Evolutionary conservation across 2,329 filamentous ascomycete species (phyloP).

Genomic region (Tolypocladium guangdongense): DNA sequence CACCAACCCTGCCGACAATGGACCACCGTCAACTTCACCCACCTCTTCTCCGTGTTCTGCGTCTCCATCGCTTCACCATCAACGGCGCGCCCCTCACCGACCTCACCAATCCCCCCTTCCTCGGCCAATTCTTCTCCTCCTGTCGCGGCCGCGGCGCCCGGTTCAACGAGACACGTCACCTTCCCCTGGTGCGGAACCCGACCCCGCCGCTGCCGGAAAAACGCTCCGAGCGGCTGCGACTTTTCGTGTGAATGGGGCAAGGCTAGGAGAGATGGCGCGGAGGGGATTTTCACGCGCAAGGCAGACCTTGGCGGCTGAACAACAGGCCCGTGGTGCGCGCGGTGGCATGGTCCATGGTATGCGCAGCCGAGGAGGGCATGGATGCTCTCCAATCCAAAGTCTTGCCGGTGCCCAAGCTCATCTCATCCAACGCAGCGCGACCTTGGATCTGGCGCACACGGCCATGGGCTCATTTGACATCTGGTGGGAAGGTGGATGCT

Average conservation of each 20-base stretch:
- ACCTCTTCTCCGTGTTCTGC: conserved; percentile 73
- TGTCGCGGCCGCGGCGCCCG: conserved; percentile 57
- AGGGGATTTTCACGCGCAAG: conserved; percentile 61
- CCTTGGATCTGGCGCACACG: conserved; percentile 62
- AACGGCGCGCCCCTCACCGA: conserved; percentile 52
- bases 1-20: conserved; percentile 63
- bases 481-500: conserved; percentile 75
- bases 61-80: conserved; percentile 63
- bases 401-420: not conserved
- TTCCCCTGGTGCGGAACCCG: conserved; percentile 54
- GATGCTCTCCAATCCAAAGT: not conserved
- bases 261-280: conserved; percentile 53
- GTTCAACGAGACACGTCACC: conserved; percentile 50
- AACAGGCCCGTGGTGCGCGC: conserved; percentile 48
- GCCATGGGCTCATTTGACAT: conserved; percentile 69
- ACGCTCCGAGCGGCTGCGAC: conserved; percentile 58
- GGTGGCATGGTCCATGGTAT: conserved; percentile 74
- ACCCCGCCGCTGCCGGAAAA: conserved; percentile 50
- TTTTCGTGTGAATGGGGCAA: conserved; percentile 76
- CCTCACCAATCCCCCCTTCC: conserved; percentile 61
- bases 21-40: conserved; percentile 74
- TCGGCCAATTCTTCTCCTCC: conserved; percentile 58
- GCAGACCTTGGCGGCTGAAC: conserved; percentile 64
- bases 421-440: conserved; percentile 38
- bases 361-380: conserved; percentile 54